Base-by-base conservation (phyloP, 176 grass and related monocot genomes). In the Hordeum marinum region DNA sequence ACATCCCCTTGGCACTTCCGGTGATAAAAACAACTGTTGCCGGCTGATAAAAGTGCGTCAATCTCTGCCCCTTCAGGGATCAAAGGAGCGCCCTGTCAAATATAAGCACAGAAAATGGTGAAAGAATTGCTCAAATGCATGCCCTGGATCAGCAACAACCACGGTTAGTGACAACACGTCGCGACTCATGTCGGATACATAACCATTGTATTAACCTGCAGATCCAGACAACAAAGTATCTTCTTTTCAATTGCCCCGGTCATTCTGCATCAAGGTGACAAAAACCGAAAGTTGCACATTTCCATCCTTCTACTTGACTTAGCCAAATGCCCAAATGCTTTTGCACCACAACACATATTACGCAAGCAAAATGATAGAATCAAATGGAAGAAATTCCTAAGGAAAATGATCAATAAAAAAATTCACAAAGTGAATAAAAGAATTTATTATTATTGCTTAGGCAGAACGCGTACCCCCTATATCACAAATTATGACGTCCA, bases 401-500 rank as follows among this genome's bases (percentile, higher is more conserved):
- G 12, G 4, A 46, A 4, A 9, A 4, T 46, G 2, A 46, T 46
- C 3, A 46, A 50, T 5, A 13, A 50, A 50, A 50, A 50, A 48
- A 45, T 1, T 54, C 17, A 20, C 17, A 55, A 55, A 20, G 2
- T 55, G 18, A 55, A 55, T 21, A 17, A 55, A 20, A 21, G 52
- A 55, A 55, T 60, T 59, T 23, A 23, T 23, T 60, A 7, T 4
- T 0, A 4, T 61, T 24, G 9, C 3, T 11, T 40, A 88, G 57
- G 72, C 59, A 61, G 42, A 21, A 94, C 90, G 85, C 87, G 87
- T 94, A 92, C 82, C 87, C 90, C 87, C 68, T 86, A 82, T 27
- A 29, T 0, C 87, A 92, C 74, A 92, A 94, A 92, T 94, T 92
- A 88, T 20, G 85, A 94, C 85, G 73, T 85, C 82, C 90, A 92